Evolutionary conservation across 176 grass and related monocot genomes (phyloP), one percentile per base, ranked within the genome.

Genomic region (Miscanthus lutarioriparius): DNA sequence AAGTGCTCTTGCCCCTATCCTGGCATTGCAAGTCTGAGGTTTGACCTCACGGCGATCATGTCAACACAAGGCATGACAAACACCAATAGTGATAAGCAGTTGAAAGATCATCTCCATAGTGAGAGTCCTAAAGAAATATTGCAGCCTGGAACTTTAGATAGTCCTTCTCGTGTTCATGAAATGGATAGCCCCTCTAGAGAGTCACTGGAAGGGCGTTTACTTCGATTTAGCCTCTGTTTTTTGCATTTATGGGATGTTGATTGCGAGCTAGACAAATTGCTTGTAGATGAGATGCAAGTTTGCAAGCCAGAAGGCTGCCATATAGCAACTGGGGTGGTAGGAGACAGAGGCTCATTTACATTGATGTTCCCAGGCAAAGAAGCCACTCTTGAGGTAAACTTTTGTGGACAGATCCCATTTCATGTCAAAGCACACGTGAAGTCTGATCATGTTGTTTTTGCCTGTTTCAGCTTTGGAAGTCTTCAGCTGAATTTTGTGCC

Each of bases 201-300:
- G 61, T 94, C 92, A 80, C 44, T 91, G 54, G 95, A 97, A 91
- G 92, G 90, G 67, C 73, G 87, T 65, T 84, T 97, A 74, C 85
- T 97, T 84, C 85, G 95, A 73, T 97, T 97, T 84, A 91, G 95
- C 78, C 91, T 97, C 87, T 97, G 92, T 77, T 97, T 97, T 93
- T 61, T 97, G 67, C 95, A 97, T 91, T 89, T 97, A 70, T 97
- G 95, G 95, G 92, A 74, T 91, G 76, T 94, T 86, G 95, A 97
- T 84, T 23, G 58, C 44, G 92, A 97, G 51, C 85, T 97, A 83
- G 95, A 97, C 66, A 94, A 81, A 89, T 86, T 97, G 83, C 78
- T 97, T 70, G 85, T 93, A 67, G 90, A 97, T 72, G 95, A 93
- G 82, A 94, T 97, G 95, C 90, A 89, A 89, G 88, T 97, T 89